Conservation (phyloP, 805 yeast genomes). For the Candida oleophila region DNA sequence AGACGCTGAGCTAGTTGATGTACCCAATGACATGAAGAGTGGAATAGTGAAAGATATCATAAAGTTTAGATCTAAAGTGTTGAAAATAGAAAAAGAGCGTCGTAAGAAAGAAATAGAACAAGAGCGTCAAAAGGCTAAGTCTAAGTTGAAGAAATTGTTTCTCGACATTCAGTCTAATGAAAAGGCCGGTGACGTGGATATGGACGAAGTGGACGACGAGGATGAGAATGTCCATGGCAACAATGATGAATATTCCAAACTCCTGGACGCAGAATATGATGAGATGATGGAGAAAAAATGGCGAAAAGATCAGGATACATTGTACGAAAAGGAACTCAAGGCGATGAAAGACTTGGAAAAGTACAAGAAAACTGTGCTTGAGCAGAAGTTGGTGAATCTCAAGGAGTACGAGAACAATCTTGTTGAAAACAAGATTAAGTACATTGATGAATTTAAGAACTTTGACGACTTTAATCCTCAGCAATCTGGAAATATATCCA, state of each 20-base stretch:
- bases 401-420: constrained; percentile 36
- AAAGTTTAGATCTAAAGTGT: constrained; percentile 54
- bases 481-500: background rate
- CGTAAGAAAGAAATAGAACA: constrained; percentile 46
- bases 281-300: constrained; percentile 16
- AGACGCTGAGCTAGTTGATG: constrained; percentile 53
- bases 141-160: constrained; percentile 45
- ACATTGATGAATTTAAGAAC: constrained; percentile 30
- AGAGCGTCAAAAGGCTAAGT: constrained; percentile 50
- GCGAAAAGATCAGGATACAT: constrained; percentile 20
- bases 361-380: constrained; percentile 18
- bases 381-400: constrained; percentile 19
- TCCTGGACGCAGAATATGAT: constrained; percentile 32
- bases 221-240: constrained; percentile 11
- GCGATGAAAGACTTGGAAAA: constrained; percentile 14
- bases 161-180: constrained; percentile 30
- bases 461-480: constrained; percentile 25
- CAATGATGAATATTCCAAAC: constrained; percentile 22
- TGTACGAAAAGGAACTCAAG: constrained; percentile 15
- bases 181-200: constrained; percentile 16
- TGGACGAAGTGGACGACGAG: constrained; percentile 12
- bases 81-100: constrained; percentile 50
- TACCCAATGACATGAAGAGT: constrained; percentile 54
- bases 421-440: constrained; percentile 34
- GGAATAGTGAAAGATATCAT: constrained; percentile 52